phyloP scores from a whole-genome alignment of 805 yeast species.

The Candida palmyrensis region DNA sequence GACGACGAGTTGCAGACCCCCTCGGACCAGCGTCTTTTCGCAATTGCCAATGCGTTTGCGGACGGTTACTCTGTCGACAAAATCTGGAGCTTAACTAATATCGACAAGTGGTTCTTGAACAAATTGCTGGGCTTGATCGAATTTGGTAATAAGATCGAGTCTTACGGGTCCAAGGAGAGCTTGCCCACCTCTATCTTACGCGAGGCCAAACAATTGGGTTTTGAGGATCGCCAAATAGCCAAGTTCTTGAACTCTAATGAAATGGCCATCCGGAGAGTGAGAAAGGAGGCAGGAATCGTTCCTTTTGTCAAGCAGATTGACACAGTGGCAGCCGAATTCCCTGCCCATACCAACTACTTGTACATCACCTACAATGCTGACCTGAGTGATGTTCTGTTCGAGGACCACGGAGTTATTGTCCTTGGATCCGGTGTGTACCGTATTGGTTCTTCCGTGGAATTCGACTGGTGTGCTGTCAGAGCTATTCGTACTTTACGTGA shows the following conservation, averaged over 20 bases:
- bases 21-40: constrained; percentile 94
- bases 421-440: constrained; percentile 98
- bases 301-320: constrained; percentile 97
- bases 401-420: constrained; percentile 92
- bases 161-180: constrained; percentile 52
- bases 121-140: constrained; percentile 72
- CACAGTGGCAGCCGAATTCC: constrained; percentile 99
- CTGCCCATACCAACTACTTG: constrained; percentile 90
- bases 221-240: constrained; percentile 95
- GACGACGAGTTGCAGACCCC: constrained; percentile 94
- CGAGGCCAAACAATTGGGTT: constrained; percentile 94
- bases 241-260: constrained; percentile 84
- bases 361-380: constrained; percentile 94
- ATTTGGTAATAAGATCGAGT: constrained; percentile 59
- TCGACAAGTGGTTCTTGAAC: constrained; percentile 94
- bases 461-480: constrained; percentile 99
- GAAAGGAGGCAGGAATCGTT: constrained; percentile 79
- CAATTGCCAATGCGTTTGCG: constrained; percentile 90
- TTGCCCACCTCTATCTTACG: constrained; percentile 60
- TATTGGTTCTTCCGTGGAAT: constrained; percentile 97
- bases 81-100: constrained; percentile 85
- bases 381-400: constrained; percentile 77
- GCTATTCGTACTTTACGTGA: constrained; percentile 92
- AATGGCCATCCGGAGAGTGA: constrained; percentile 82
- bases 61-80: constrained; percentile 88